phyloP scores from a whole-genome alignment of 768 basidiomycete genomes.

The Sistotremastrum niveocremeum region DNA sequence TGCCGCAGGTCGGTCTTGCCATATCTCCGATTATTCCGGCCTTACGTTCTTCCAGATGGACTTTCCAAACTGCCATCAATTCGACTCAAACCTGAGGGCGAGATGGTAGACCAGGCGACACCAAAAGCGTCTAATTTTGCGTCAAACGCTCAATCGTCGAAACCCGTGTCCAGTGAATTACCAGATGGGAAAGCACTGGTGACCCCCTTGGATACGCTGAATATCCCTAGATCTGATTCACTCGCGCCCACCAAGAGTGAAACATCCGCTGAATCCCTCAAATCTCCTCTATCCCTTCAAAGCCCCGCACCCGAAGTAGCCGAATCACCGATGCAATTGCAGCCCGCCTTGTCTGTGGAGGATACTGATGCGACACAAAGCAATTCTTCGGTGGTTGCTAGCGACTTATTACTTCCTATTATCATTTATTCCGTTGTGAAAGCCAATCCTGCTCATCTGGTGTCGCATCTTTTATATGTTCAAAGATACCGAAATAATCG shows the following conservation, averaged over 20 bases:
- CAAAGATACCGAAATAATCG: constrained; percentile 47
- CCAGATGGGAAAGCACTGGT: background rate
- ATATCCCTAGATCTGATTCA: background rate
- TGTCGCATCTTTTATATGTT: constrained; percentile 44
- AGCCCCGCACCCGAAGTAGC: background rate
- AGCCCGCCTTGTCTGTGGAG: no score
- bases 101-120: constrained; percentile 23
- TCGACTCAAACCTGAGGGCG: constrained; percentile 52
- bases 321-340: no score
- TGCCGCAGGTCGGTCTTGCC: constrained; percentile 53
- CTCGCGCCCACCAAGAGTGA: background rate
- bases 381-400: constrained; percentile 40
- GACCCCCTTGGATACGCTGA: background rate
- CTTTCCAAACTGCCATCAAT: constrained; percentile 63
- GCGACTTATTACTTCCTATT: constrained; percentile 83
- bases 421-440: constrained; percentile 93
- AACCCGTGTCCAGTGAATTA: no score
- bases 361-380: background rate
- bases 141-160: no score
- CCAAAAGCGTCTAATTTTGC: constrained; percentile 5
- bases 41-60: constrained; percentile 36
- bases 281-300: constrained; percentile 5
- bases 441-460: constrained; percentile 73
- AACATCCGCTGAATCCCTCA: constrained; percentile 6
- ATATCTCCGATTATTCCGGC: background rate